phyloP scores from a whole-genome alignment of 768 basidiomycete genomes.

The Multifurca ochricompacta region DNA sequence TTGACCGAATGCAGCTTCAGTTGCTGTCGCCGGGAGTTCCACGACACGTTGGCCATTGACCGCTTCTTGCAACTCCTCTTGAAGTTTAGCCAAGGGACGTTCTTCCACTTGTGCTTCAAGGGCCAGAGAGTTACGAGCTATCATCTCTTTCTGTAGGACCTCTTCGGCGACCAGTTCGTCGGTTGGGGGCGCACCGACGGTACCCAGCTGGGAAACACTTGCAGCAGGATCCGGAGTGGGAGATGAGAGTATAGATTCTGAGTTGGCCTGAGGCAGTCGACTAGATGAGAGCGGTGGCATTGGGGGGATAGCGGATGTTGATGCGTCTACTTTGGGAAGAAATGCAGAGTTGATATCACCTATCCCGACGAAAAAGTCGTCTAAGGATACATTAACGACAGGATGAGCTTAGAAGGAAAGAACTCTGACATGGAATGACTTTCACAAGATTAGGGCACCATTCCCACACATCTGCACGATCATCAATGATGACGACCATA shows the following conservation, averaged over 20 bases:
- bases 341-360: conserved; percentile 98
- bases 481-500: conserved; percentile 99
- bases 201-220: neutral
- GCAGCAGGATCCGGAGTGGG: neutral
- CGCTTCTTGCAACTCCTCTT: conserved; percentile 62
- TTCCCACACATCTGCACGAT: conserved; percentile 97
- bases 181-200: conserved; percentile 10
- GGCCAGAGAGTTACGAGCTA: conserved; percentile 63
- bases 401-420: neutral
- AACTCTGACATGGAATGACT: conserved; percentile 84
- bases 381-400: conserved; percentile 35
- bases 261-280: neutral
- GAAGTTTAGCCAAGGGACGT: conserved; percentile 80
- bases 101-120: conserved; percentile 82
- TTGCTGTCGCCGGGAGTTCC: neutral
- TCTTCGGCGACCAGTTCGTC: conserved; percentile 37
- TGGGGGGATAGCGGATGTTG: conserved; percentile 34
- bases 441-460: conserved; percentile 96
- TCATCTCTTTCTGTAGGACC: conserved; percentile 44
- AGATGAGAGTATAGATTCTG: conserved; percentile 4
- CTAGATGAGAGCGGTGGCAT: conserved; percentile 2
- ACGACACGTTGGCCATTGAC: conserved; percentile 19
- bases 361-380: conserved; percentile 96
- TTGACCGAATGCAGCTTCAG: neutral
- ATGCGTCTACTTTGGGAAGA: conserved; percentile 67